A percentile compares a stretch with the other conserved stretches of the same genome.
Conservation (phyloP, 257 asterid genomes). For the Anisodus acutangulus region DNA sequence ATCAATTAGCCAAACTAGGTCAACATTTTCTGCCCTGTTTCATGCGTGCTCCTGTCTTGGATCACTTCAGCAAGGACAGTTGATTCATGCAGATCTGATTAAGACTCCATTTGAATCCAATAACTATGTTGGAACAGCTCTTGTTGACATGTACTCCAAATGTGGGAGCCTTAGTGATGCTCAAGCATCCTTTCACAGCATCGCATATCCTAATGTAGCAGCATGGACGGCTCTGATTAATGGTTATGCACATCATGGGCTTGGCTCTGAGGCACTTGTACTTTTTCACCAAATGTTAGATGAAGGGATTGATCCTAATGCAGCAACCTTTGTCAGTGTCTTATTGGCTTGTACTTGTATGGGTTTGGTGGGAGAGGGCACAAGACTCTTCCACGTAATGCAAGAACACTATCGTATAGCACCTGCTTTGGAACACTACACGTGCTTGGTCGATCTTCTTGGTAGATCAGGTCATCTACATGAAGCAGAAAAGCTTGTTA, state of each 20-base stretch:
- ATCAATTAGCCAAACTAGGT: conserved; percentile 58
- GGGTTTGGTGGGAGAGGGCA: conserved; percentile 60
- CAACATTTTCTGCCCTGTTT: conserved; percentile 69
- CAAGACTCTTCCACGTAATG: conserved; percentile 57
- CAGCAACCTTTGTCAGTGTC: conserved; percentile 74
- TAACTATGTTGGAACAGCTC: conserved; percentile 71
- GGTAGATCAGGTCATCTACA: conserved; percentile 68
- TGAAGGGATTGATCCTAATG: conserved; percentile 58
- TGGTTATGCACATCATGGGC: conserved; percentile 67
- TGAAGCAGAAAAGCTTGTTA: conserved; percentile 72
- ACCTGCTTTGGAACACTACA: conserved; percentile 73
- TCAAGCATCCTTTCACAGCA: conserved; percentile 52
- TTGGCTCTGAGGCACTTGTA: conserved; percentile 54
- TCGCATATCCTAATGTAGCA: conserved; percentile 64
- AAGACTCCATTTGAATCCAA: conserved; percentile 68
- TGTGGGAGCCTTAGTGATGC: conserved; percentile 79
- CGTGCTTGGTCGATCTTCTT: conserved; percentile 77
- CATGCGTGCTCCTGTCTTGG: conserved; percentile 73
- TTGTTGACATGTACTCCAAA: conserved; percentile 82
- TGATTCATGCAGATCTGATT: conserved; percentile 60
- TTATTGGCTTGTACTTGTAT: conserved; percentile 66
- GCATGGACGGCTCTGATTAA: conserved; percentile 81
- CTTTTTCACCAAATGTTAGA: conserved; percentile 61
- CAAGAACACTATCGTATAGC: conserved; percentile 47
- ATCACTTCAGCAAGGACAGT: conserved; percentile 64